phyloP scores from a whole-genome alignment of 2,329 filamentous ascomycete genomes.

The Orbilia oligospora region DNA sequence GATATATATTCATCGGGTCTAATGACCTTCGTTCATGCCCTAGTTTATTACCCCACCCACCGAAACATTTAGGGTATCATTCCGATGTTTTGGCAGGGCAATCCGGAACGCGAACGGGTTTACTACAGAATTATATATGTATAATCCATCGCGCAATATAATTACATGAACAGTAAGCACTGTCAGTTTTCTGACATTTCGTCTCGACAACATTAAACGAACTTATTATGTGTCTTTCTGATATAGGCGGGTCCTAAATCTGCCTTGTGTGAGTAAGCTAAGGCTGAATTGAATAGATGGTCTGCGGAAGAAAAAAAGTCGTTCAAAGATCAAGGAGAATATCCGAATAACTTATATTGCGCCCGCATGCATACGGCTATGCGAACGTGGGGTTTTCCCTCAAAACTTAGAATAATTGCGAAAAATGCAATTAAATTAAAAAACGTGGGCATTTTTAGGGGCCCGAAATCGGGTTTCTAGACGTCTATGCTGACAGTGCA shows the following conservation, averaged over 20 bases:
- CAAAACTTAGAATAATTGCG: slow-evolving; percentile 9
- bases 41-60: neutral
- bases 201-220: neutral
- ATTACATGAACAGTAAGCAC: slow-evolving; percentile 15
- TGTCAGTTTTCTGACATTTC: neutral
- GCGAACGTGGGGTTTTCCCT: neutral
- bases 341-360: slow-evolving; percentile 16
- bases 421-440: neutral
- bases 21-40: neutral
- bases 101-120: neutral
- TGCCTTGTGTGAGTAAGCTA: slow-evolving; percentile 25
- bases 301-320: neutral
- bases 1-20: neutral
- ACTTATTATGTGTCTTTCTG: neutral
- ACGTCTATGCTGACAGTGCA: slow-evolving; percentile 3
- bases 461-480: slow-evolving; percentile 11
- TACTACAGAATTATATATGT: neutral
- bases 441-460: neutral
- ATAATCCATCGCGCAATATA: slow-evolving; percentile 24
- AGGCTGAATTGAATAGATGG: slow-evolving; percentile 7
- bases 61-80: slow-evolving; percentile 12
- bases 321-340: neutral
- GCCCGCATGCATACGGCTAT: slow-evolving; percentile 31
- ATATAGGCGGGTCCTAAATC: slow-evolving; percentile 1
- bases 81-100: neutral